phyloP scores from a whole-genome alignment of 2,329 filamentous ascomycete genomes.

The Pestalotiopsis sp. region DNA sequence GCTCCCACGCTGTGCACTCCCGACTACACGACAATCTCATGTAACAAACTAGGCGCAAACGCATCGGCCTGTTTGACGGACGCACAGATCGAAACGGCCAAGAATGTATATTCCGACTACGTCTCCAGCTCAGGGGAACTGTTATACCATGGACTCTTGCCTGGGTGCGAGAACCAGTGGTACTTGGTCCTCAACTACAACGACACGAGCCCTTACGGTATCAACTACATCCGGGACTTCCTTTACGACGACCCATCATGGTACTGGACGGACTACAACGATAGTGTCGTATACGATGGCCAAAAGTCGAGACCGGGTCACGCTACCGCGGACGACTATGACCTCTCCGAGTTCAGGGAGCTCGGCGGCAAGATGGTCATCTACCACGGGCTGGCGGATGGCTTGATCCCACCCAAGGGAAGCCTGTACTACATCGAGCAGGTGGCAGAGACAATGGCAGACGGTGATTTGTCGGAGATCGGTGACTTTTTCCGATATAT shows the following conservation, averaged over 20 bases:
- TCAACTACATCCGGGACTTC: slow-evolving; percentile 12
- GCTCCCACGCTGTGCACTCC: slow-evolving; percentile 3
- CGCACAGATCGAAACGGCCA: slow-evolving; percentile 39
- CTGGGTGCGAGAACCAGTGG: slow-evolving; percentile 12
- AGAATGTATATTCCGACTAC: slow-evolving; percentile 35
- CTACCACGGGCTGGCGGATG: slow-evolving; percentile 30
- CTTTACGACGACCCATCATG: slow-evolving; percentile 12
- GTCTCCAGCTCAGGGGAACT: slow-evolving; percentile 20
- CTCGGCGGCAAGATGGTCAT: slow-evolving; percentile 28
- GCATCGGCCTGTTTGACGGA: background rate
- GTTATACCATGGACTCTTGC: slow-evolving; percentile 5
- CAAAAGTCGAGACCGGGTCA: slow-evolving; percentile 12
- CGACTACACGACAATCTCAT: slow-evolving; percentile 1
- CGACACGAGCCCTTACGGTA: slow-evolving; percentile 7
- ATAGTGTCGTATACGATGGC: slow-evolving; percentile 9
- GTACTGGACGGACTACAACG: slow-evolving; percentile 13
- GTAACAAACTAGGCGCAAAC: background rate
- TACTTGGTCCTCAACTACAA: background rate
- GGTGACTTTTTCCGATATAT: slow-evolving; percentile 40
- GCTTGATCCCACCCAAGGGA: slow-evolving; percentile 20
- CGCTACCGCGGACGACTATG: slow-evolving; percentile 15
- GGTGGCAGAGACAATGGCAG: slow-evolving; percentile 19
- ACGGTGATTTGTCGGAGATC: slow-evolving; percentile 24
- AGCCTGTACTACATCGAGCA: slow-evolving; percentile 19
- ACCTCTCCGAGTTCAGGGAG: slow-evolving; percentile 22